A percentile compares a stretch with the other conserved stretches of the same genome.
Evolutionary conservation across 345 rosid species (phyloP).

Genomic region (Eucalyptus pauciflora): DNA sequence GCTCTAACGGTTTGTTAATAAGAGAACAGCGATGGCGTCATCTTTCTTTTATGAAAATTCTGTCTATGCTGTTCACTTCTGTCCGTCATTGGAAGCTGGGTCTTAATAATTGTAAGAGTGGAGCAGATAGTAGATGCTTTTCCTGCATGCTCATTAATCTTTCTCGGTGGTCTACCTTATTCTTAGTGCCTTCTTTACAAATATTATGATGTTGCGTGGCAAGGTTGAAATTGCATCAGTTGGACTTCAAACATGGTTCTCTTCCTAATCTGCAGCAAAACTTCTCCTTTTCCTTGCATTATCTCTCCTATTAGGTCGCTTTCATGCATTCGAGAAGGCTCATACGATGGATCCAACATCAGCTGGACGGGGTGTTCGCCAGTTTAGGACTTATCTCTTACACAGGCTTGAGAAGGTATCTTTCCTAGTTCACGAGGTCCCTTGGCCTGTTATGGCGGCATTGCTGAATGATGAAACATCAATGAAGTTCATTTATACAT

Average conservation of each 20-base stretch:
- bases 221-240: background rate
- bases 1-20: background rate
- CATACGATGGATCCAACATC: conserved; percentile 57
- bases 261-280: background rate
- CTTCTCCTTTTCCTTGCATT: background rate
- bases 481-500: background rate
- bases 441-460: background rate
- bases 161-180: background rate
- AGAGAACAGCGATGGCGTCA: background rate
- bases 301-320: conserved; percentile 54
- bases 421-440: background rate
- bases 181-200: background rate
- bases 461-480: background rate
- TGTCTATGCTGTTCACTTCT: background rate
- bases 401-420: conserved; percentile 75
- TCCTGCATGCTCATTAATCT: background rate
- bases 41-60: background rate
- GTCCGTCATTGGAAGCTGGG: background rate
- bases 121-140: background rate
- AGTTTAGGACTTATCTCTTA: conserved; percentile 81
- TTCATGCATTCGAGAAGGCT: conserved; percentile 86
- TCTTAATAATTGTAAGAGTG: background rate
- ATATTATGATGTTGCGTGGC: background rate
- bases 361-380: conserved; percentile 81
- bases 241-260: background rate